Evolutionary conservation across 1,284 basidiomycete species (phyloP), one percentile per base, ranked within the genome.

Genomic region (Serendipita sp.): DNA sequence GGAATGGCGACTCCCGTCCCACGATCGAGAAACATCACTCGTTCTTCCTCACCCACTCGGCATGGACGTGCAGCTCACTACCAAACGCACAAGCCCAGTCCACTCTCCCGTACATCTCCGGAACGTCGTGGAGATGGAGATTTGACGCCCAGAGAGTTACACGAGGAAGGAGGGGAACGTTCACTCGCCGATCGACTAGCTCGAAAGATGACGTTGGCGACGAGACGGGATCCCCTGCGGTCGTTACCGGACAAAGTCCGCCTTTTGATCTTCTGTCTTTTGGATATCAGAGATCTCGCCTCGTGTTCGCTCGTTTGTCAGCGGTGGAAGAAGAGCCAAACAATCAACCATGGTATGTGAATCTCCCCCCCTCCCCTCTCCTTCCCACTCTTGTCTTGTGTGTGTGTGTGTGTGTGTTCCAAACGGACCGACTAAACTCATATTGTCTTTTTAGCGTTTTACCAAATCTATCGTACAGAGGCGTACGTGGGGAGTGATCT

Each of bases 271-370:
- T 93, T 94, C 70, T 72, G 80, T 2, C 73, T 74, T 63, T 76
- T 95, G 2, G 73, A 80, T n/a, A 75, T 88, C 44, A 74, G 73
- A 62, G 82, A 89, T 62, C 79, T 95, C 35, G 85, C 87, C 1
- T 78, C 79, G 47, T 93, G 89, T 69, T 81, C 90, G 29, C 74
- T 85, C 50, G 90, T 94, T 3, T 91, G 83, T 62, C 84, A 80
- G 73, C 88, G 91, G 72, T 95, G 91, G 91, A 81, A 79, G 65
- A 84, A 83, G 72, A 91, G 88, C 66, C 89, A 92, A 74, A 89
- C 90, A 0, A 71, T 94, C 64, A 95, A 95, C 72, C 93, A 94
- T 71, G 84, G 91, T 91, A 67, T 64, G 83, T 76, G 1, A 3
- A 29, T 41, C 38, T 41, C 38, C 38, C 13, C 13, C 38, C 38